Percentiles rank a stretch among this genome's conserved stretches.
Evolutionary conservation across 2,329 filamentous ascomycete species (phyloP).

Genomic region (Xylaria digitata): DNA sequence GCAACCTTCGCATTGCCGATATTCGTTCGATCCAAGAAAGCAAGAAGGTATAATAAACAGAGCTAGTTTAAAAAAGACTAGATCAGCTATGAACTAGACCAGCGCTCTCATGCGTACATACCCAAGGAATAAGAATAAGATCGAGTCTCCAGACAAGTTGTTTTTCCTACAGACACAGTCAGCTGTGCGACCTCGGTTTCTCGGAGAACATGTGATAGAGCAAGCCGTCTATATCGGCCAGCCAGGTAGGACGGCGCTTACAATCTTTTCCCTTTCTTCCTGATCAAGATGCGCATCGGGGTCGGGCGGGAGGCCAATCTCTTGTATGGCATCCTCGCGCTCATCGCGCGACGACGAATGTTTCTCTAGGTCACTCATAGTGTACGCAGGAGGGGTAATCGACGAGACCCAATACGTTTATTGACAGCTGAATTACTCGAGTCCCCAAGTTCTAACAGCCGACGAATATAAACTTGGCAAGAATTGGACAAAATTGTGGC

Average conservation of each 20-base stretch:
- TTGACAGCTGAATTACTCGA: background rate
- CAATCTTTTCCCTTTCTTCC: conserved; percentile 66
- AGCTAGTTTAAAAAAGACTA: conserved; percentile 22
- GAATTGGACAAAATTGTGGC: conserved; percentile 2
- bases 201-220: background rate
- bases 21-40: conserved; percentile 81
- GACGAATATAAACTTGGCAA: conserved; percentile 1
- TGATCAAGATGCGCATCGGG: conserved; percentile 68
- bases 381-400: background rate
- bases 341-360: conserved; percentile 41
- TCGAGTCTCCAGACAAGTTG: conserved; percentile 51
- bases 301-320: conserved; percentile 53
- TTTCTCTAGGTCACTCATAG: conserved; percentile 50
- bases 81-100: conserved; percentile 16
- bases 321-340: conserved; percentile 34
- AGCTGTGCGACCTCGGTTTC: conserved; percentile 33
- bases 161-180: conserved; percentile 46
- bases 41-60: conserved; percentile 66
- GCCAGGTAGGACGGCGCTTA: conserved; percentile 50
- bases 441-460: background rate
- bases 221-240: background rate
- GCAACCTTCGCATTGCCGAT: conserved; percentile 76
- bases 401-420: conserved; percentile 1
- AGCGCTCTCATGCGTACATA: conserved; percentile 38
- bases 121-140: conserved; percentile 52